A percentile compares a stretch with the other conserved stretches of the same genome.
Evolutionary conservation across 306 rosid genomes (phyloP).

Genomic region (Casuarina equisetifolia): DNA sequence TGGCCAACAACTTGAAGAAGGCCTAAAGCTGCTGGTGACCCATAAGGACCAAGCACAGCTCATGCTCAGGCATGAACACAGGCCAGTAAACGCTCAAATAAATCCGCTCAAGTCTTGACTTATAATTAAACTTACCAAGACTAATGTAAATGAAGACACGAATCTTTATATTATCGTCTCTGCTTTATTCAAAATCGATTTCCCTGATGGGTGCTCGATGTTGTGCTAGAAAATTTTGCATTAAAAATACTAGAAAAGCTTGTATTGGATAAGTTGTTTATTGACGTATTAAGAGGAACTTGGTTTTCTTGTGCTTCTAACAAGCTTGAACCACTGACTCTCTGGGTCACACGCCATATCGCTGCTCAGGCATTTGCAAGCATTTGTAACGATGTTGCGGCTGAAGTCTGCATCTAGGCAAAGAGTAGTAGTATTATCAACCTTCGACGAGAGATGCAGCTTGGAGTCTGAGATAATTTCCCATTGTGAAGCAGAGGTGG

Average conservation of each 20-base stretch:
- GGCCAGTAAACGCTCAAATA: neutral
- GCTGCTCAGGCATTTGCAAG: constrained; percentile 65
- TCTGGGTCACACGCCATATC: constrained; percentile 59
- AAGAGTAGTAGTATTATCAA: constrained; percentile 37
- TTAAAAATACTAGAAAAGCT: too few species aligned
- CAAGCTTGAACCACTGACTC: constrained; percentile 86
- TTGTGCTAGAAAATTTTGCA: too few species aligned
- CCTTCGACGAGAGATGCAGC: constrained; percentile 63
- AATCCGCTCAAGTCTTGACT: neutral
- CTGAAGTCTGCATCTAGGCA: constrained; percentile 70
- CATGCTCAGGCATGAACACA: neutral
- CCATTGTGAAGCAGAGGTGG: constrained; percentile 52
- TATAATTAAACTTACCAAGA: too few species aligned
- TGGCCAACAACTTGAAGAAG: neutral
- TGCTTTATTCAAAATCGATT: too few species aligned
- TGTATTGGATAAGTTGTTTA: too few species aligned
- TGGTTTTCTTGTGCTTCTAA: constrained; percentile 50
- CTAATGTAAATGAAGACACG: too few species aligned
- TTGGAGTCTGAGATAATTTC: constrained; percentile 72
- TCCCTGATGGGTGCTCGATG: too few species aligned
- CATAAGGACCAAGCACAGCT: neutral
- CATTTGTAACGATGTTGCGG: constrained; percentile 54
- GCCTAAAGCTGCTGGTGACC: neutral
- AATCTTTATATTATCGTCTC: too few species aligned
- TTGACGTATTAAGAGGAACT: constrained; percentile 2